Percentiles rank a stretch among this genome's conserved stretches.
phyloP scores from a whole-genome alignment of 2,329 filamentous ascomycete species.

The Erysiphe neolycopersici region DNA sequence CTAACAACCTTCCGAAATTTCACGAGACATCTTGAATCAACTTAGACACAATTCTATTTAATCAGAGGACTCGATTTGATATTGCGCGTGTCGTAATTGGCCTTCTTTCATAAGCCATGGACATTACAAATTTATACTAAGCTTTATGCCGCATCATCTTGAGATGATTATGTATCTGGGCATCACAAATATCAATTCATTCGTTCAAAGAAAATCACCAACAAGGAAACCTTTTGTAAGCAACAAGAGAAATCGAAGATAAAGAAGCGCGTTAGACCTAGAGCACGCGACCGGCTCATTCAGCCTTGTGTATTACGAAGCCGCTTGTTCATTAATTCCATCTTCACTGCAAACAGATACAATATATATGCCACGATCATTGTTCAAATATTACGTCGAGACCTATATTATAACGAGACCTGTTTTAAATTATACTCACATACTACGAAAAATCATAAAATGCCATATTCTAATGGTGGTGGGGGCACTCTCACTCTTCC shows the following conservation, averaged over 20 bases:
- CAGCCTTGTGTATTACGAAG: not conserved
- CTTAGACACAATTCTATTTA: not conserved
- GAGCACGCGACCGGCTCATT: not conserved
- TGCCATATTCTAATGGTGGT: slow-evolving; percentile 31
- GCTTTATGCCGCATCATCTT: not conserved
- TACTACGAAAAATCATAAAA: slow-evolving; percentile 13
- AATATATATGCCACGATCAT: not conserved
- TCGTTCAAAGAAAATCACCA: too few species aligned
- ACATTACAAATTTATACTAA: not conserved
- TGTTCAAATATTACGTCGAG: not conserved
- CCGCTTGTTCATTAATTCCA: not conserved
- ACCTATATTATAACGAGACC: not conserved
- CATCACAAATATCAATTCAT: too few species aligned
- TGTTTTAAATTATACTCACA: not conserved
- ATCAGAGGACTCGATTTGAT: not conserved
- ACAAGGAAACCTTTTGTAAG: too few species aligned
- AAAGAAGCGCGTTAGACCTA: not conserved
- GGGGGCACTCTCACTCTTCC: slow-evolving; percentile 66
- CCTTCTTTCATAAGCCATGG: not conserved
- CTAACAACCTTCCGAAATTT: not conserved
- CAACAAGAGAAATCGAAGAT: not conserved
- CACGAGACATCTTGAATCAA: not conserved
- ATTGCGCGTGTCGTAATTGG: not conserved
- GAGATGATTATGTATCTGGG: too few species aligned
- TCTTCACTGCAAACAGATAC: not conserved